phyloP scores from a whole-genome alignment of 2,329 filamentous ascomycete genomes.

The Aspergillus japonicus region DNA sequence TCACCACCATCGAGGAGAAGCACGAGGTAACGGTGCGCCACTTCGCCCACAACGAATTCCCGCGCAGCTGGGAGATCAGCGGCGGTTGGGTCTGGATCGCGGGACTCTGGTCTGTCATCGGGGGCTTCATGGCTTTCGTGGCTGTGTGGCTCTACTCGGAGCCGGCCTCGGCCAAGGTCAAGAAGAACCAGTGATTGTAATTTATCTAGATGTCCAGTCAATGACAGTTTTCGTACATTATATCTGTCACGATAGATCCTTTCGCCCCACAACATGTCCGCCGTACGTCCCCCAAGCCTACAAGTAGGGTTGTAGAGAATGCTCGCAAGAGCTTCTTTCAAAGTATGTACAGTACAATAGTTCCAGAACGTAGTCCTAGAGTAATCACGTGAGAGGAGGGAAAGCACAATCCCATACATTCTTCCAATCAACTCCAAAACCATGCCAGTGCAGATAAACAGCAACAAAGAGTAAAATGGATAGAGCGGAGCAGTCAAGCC shows the following conservation, averaged over 20 bases:
- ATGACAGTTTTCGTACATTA: neutral
- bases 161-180: slow-evolving; percentile 46
- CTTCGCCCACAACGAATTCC: slow-evolving; percentile 96
- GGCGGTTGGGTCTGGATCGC: slow-evolving; percentile 94
- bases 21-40: slow-evolving; percentile 90
- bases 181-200: slow-evolving; percentile 48
- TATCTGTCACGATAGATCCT: neutral
- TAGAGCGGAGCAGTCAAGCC: neutral
- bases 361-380: neutral
- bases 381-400: neutral
- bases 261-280: neutral
- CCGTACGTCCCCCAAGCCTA: neutral
- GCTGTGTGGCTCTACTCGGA: slow-evolving; percentile 81
- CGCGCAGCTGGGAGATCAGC: slow-evolving; percentile 82
- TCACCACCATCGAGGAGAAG: slow-evolving; percentile 90
- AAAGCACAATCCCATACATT: neutral
- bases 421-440: slow-evolving; percentile 5
- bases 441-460: neutral
- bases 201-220: slow-evolving; percentile 19
- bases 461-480: neutral
- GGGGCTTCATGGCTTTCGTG: slow-evolving; percentile 81
- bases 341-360: slow-evolving; percentile 1
- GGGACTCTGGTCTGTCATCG: slow-evolving; percentile 79
- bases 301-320: slow-evolving; percentile 5
- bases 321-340: neutral